Percentiles rank a stretch among this genome's conserved stretches.
Evolutionary conservation across 2,329 filamentous ascomycete genomes (phyloP).

Genomic region (Aspergillus fijiensis): DNA sequence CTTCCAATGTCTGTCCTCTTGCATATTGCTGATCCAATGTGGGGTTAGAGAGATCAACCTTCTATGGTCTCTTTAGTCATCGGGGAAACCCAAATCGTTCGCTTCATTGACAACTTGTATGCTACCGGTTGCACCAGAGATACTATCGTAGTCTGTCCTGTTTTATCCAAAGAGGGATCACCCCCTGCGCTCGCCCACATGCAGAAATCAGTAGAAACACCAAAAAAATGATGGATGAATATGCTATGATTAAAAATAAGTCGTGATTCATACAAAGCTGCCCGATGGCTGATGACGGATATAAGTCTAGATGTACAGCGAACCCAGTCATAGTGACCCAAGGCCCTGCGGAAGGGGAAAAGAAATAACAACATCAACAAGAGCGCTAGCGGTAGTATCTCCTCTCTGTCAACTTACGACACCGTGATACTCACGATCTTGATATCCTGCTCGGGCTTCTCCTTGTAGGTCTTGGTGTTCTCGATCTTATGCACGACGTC

Average conservation of each 20-base stretch:
- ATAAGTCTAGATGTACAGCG: too few relatives aligned
- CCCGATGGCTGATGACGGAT: too few relatives aligned
- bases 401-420: slow-evolving; percentile 17
- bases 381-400: background rate
- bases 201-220: too few relatives aligned
- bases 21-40: background rate
- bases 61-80: background rate
- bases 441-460: slow-evolving; percentile 95
- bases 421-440: slow-evolving; percentile 83
- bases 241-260: too few relatives aligned
- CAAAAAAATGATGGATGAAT: too few relatives aligned
- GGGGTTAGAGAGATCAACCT: background rate
- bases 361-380: background rate
- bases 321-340: too few relatives aligned
- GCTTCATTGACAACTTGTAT: too few relatives aligned
- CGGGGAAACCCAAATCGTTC: background rate
- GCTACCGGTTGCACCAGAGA: too few relatives aligned
- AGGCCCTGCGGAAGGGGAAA: background rate
- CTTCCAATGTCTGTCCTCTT: background rate
- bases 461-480: slow-evolving; percentile 79
- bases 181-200: too few relatives aligned
- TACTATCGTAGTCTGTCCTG: too few relatives aligned
- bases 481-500: slow-evolving; percentile 97
- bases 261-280: too few relatives aligned
- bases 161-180: too few relatives aligned